Base-by-base conservation (phyloP, 805 yeast genomes). In the Pichia thaimueangensis region DNA sequence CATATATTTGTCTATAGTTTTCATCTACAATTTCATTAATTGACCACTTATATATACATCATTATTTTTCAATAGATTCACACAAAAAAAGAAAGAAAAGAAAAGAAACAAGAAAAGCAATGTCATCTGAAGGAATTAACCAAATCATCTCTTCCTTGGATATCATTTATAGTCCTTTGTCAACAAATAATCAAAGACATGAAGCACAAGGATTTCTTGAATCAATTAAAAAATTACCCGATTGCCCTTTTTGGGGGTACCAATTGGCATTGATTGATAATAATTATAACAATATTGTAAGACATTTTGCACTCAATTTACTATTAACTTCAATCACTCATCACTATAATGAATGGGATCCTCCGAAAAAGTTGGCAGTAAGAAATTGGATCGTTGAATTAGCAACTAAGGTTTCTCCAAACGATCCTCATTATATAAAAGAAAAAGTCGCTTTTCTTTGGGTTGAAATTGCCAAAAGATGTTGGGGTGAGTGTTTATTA, bases 191-290 rank as follows among this genome's bases (percentile, higher is more conserved):
- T 4, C 72, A 74, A 42, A 62, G 83, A 40, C 68, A 71, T 34
- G 68, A 67, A 44, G 82, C 82, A 6, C 82, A 78, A 53, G 56
- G 49, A 1, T 86, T 86, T 51, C 68, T 93, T 25, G 96, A 88
- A 52, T 68, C 77, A 10, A 76, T 91, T 21, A 89, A 86, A 57
- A 64, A 70, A 34, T 80, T 82, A 47, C 84, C 81, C 9, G 94
- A 89, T 57, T 81, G 95, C 17, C 97, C 98, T 0, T 76, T 68
- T 47, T 87, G 95, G 89, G 97, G 97, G 3, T 91, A 82, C 62
- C 87, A 84, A 59, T 71, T 93, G 45, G 87, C 95, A 1, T 58
- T 76, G 21, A 76, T 76, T 1, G 75, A 78, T 59, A 67, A 76
- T 64, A 67, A 79, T 51, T 68, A 74, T 34, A 76, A 82, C 57